phyloP scores from a whole-genome alignment of 352 stramenopile genomes.

The Phytophthora chlamydospora region DNA sequence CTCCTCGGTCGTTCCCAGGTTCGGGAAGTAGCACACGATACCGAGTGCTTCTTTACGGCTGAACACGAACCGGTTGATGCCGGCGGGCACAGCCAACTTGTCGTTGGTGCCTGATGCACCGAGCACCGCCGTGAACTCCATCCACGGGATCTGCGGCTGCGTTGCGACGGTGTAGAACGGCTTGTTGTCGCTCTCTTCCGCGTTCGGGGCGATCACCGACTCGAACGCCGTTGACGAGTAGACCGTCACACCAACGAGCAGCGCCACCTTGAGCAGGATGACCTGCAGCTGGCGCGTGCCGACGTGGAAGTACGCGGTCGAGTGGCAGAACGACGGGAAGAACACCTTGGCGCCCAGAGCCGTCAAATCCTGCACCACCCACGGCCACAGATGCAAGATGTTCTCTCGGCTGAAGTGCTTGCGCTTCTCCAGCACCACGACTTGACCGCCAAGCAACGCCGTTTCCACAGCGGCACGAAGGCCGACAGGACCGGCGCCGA shows the following conservation, averaged over 20 bases:
- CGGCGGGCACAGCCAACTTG: conserved; percentile 60
- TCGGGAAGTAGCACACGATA: conserved; percentile 85
- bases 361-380: conserved; percentile 85
- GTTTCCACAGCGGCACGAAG: conserved; percentile 78
- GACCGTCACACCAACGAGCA: conserved; percentile 74
- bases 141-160: conserved; percentile 80
- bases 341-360: conserved; percentile 83
- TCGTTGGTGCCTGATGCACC: conserved; percentile 75
- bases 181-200: conserved; percentile 58
- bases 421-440: conserved; percentile 84
- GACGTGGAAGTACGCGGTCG: conserved; percentile 85
- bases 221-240: conserved; percentile 73
- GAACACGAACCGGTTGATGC: conserved; percentile 83
- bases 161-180: conserved; percentile 76
- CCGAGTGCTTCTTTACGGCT: conserved; percentile 83
- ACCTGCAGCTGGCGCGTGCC: conserved; percentile 86
- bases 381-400: conserved; percentile 85
- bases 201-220: conserved; percentile 54
- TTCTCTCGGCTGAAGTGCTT: conserved; percentile 85
- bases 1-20: conserved; percentile 72
- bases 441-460: conserved; percentile 69
- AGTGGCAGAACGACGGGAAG: conserved; percentile 83
- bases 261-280: conserved; percentile 82
- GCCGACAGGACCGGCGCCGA: conserved; percentile 78
- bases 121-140: conserved; percentile 76